Percentiles rank a stretch among this genome's conserved stretches.
Conservation (phyloP, 345 rosid species). For the Acer campestre region DNA sequence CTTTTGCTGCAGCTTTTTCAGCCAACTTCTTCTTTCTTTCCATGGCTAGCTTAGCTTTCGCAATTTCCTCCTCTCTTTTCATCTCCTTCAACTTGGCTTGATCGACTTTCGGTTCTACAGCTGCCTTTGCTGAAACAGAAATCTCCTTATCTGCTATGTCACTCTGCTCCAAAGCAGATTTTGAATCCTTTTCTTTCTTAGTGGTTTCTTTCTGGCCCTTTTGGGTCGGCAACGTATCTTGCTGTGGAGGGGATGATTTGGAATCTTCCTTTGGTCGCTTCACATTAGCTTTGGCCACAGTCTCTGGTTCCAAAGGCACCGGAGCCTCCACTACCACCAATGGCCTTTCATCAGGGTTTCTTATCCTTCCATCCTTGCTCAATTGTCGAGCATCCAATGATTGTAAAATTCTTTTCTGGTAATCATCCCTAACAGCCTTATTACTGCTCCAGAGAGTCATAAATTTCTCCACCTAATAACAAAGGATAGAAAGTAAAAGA, state of each 20-base stretch:
- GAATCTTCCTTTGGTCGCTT: conserved; percentile 67
- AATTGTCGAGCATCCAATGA: conserved; percentile 65
- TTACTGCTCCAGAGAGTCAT: conserved; percentile 67
- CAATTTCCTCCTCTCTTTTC: conserved; percentile 86
- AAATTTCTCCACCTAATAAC: conserved; percentile 70
- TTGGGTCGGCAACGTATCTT: conserved; percentile 35
- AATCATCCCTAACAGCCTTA: conserved; percentile 84
- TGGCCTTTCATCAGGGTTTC: conserved; percentile 67
- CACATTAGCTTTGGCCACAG: conserved; percentile 45
- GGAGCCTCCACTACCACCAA: conserved; percentile 43
- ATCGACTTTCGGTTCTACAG: conserved; percentile 47
- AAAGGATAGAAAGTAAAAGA: conserved; percentile 18
- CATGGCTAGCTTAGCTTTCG: conserved; percentile 83
- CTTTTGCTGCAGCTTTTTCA: conserved; percentile 90
- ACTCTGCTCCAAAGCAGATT: conserved; percentile 35
- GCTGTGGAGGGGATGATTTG: conserved; percentile 45
- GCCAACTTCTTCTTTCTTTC: conserved; percentile 97
- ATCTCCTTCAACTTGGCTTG: conserved; percentile 75
- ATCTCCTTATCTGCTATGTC: conserved; percentile 41
- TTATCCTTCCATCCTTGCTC: conserved; percentile 72
- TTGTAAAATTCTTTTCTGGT: conserved; percentile 62
- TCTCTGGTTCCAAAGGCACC: conserved; percentile 36
- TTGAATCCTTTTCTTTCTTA: conserved; percentile 42
- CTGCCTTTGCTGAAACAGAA: conserved; percentile 37
- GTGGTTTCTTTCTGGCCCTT: conserved; percentile 50